These are phyloP conservation scores for Celoporthe dispersa DNA, from an alignment of 2,329 filamentous ascomycete genomes.

Conservation along the genomic window DNA sequence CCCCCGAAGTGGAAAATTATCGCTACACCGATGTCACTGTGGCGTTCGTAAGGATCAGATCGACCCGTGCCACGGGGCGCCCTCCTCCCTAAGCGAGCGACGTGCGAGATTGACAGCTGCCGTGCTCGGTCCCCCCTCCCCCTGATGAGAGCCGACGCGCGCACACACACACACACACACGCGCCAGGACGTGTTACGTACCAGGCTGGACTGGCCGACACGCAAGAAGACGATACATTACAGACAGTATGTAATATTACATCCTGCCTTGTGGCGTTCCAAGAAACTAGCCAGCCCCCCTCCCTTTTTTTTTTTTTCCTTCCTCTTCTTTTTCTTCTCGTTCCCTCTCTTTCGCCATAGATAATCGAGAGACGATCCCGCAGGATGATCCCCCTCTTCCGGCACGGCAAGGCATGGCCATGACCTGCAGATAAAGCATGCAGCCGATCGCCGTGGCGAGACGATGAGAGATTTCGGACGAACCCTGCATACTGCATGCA, in stretches of 20 bases:
- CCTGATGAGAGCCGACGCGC: neutral
- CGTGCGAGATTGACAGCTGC: constrained; percentile 15
- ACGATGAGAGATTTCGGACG: neutral
- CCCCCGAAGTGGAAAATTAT: neutral
- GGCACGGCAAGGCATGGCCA: neutral
- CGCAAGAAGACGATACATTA: neutral
- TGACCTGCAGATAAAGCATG: neutral
- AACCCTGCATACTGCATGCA: constrained; percentile 7
- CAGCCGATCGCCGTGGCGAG: neutral
- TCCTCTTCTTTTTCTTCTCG: neutral
- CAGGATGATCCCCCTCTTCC: neutral
- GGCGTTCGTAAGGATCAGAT: constrained; percentile 11
- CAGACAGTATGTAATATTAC: neutral
- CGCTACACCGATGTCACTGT: constrained; percentile 14
- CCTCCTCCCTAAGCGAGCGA: constrained; percentile 11
- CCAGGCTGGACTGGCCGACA: too few relatives aligned
- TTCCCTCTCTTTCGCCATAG: too few relatives aligned
- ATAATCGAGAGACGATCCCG: neutral
- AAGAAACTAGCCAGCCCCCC: neutral
- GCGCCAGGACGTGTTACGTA: neutral
- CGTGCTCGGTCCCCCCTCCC: neutral
- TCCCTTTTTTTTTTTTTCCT: neutral
- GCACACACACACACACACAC: neutral
- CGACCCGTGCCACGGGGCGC: constrained; percentile 5
- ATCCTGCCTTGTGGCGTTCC: too few relatives aligned